phyloP scores from a whole-genome alignment of 768 basidiomycete species.

The Gelatoporia subvermispora region DNA sequence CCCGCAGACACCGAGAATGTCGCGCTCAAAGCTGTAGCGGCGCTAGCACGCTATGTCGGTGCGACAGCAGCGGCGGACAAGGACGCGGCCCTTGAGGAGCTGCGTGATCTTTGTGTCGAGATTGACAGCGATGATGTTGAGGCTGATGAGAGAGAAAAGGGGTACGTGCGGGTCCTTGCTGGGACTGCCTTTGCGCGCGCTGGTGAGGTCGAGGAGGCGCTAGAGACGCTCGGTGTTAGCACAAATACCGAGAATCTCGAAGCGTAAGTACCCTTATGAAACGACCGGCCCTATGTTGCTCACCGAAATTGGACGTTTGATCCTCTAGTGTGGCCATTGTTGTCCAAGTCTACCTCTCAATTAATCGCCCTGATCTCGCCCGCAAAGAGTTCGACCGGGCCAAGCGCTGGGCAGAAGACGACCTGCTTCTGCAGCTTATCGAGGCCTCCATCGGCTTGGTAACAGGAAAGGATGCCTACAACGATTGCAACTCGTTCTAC shows the following conservation, averaged over 20 bases:
- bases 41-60: conserved; percentile 67
- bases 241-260: conserved; percentile 75
- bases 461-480: conserved; percentile 68
- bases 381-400: conserved; percentile 81
- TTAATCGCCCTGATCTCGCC: conserved; percentile 82
- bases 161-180: conserved; percentile 71
- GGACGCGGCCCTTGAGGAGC: conserved; percentile 67
- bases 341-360: conserved; percentile 87
- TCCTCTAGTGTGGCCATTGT: conserved; percentile 68
- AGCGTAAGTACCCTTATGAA: conserved; percentile 59
- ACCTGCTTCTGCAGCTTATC: conserved; percentile 82
- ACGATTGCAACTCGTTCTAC: conserved; percentile 57
- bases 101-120: conserved; percentile 83
- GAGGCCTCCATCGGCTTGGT: conserved; percentile 78
- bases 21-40: conserved; percentile 62
- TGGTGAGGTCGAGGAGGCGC: conserved; percentile 86
- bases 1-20: conserved; percentile 57
- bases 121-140: conserved; percentile 77
- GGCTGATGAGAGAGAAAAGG: conserved; percentile 62
- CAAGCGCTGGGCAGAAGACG: conserved; percentile 85
- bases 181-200: conserved; percentile 84
- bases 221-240: conserved; percentile 76
- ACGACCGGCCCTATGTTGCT: neutral
- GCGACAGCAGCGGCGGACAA: conserved; percentile 30
- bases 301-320: neutral